These are phyloP conservation scores for Pythium myriotylum DNA, from an alignment of 352 stramenopile species.

Conservation along the genomic window DNA sequence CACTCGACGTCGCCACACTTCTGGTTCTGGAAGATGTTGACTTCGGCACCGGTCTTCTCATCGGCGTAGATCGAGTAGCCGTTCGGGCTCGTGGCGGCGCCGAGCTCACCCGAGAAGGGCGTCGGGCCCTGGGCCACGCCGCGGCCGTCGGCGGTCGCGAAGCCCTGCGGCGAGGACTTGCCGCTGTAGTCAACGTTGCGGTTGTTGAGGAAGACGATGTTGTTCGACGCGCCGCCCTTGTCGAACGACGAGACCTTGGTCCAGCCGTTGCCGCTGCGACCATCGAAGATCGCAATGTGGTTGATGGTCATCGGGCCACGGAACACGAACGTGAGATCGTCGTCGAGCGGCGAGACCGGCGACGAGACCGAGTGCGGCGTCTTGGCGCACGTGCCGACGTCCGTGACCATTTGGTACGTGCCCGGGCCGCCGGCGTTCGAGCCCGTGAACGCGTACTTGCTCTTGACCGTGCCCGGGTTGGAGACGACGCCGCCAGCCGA, in stretches of 20 bases:
- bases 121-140: slow-evolving; percentile 40
- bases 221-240: slow-evolving; percentile 48
- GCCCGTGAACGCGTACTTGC: slow-evolving; percentile 59
- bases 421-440: slow-evolving; percentile 53
- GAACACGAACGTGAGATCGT: slow-evolving; percentile 68
- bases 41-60: slow-evolving; percentile 66
- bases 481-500: slow-evolving; percentile 30
- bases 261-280: slow-evolving; percentile 45
- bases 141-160: slow-evolving; percentile 54
- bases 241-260: slow-evolving; percentile 69
- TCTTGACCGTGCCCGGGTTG: slow-evolving; percentile 40
- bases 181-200: slow-evolving; percentile 75
- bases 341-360: slow-evolving; percentile 61
- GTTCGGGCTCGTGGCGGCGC: slow-evolving; percentile 45
- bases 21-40: slow-evolving; percentile 75
- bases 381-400: slow-evolving; percentile 60
- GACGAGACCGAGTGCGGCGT: slow-evolving; percentile 38
- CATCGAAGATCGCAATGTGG: slow-evolving; percentile 77
- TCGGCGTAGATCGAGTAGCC: slow-evolving; percentile 50
- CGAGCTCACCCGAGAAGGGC: slow-evolving; percentile 55
- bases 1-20: slow-evolving; percentile 56
- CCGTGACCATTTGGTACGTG: slow-evolving; percentile 71
- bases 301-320: slow-evolving; percentile 67
- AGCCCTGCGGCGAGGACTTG: slow-evolving; percentile 57
- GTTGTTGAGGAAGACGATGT: slow-evolving; percentile 88